Conservation (phyloP, 2,329 filamentous ascomycete species). For the Simplicillium aogashimaense region DNA sequence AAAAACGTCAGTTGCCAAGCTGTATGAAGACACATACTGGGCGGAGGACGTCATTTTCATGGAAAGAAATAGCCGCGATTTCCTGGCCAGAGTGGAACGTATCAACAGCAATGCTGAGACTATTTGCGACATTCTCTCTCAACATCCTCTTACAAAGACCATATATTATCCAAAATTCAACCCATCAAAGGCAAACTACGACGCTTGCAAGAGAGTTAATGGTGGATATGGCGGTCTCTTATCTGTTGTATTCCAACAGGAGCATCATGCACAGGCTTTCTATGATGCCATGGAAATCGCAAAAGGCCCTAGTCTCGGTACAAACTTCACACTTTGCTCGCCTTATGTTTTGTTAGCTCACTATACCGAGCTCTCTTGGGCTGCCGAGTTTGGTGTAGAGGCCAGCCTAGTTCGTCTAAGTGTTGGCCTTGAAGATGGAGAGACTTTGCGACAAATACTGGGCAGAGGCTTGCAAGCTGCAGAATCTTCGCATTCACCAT, state of each 20-base stretch:
- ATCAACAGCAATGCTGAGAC: constrained; percentile 81
- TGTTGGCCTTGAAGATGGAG: constrained; percentile 75
- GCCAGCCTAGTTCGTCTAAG: constrained; percentile 75
- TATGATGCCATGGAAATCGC: constrained; percentile 79
- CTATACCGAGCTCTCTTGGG: constrained; percentile 89
- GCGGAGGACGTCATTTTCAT: constrained; percentile 89
- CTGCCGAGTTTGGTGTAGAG: constrained; percentile 69
- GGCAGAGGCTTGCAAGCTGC: constrained; percentile 57
- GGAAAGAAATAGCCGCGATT: constrained; percentile 93
- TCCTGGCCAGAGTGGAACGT: constrained; percentile 68
- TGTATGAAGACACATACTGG: constrained; percentile 89
- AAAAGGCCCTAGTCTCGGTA: constrained; percentile 90
- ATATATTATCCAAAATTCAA: constrained; percentile 83
- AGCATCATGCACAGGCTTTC: constrained; percentile 65
- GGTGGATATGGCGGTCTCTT: constrained; percentile 88
- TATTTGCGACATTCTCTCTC: constrained; percentile 62
- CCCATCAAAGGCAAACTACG: constrained; percentile 62
- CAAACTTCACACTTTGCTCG: constrained; percentile 88
- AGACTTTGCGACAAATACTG: constrained; percentile 55
- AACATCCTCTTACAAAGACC: constrained; percentile 55
- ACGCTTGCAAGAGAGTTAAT: constrained; percentile 59
- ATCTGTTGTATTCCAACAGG: constrained; percentile 68
- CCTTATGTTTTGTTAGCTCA: constrained; percentile 90
- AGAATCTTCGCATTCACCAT: constrained; percentile 11
- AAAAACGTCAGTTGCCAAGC: constrained; percentile 52